phyloP scores from a whole-genome alignment of 139 green algal species.

The Pycnococcus provasolii region DNA sequence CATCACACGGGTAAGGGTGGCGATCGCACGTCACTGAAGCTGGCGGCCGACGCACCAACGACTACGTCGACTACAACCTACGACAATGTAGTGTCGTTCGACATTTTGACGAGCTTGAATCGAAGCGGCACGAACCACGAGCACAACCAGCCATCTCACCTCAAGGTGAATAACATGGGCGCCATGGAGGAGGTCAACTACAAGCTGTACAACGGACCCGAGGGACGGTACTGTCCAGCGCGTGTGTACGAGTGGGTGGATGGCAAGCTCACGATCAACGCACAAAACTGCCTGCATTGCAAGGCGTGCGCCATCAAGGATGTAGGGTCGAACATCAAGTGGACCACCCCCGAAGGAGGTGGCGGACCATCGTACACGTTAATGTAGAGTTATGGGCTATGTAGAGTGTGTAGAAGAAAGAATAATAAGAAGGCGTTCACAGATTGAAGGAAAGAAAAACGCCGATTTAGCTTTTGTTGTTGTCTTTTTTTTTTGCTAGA shows the following conservation, averaged over 20 bases:
- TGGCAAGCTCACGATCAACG: conserved; percentile 68
- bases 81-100: conserved; percentile 64
- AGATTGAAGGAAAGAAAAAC: no score
- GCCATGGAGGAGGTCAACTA: conserved; percentile 50
- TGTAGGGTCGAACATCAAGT: conserved; percentile 77
- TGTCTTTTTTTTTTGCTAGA: no score
- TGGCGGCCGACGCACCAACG: conserved; percentile 29
- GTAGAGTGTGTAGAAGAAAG: no score
- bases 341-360: conserved; percentile 64
- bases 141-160: conserved; percentile 78
- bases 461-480: no score
- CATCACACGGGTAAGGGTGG: neutral
- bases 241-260: conserved; percentile 76
- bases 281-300: conserved; percentile 97
- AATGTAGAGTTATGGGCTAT: neutral
- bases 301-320: conserved; percentile 93
- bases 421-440: no score
- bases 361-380: neutral
- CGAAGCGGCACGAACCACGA: conserved; percentile 86
- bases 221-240: conserved; percentile 61
- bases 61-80: conserved; percentile 73
- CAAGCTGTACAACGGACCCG: conserved; percentile 60
- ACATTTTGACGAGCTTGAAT: conserved; percentile 70
- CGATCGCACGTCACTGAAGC: conserved; percentile 22
- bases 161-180: conserved; percentile 53